Evolutionary conservation across 2,329 filamentous ascomycete species (phyloP).

Genomic region (Sporothrix euskadiensis): DNA sequence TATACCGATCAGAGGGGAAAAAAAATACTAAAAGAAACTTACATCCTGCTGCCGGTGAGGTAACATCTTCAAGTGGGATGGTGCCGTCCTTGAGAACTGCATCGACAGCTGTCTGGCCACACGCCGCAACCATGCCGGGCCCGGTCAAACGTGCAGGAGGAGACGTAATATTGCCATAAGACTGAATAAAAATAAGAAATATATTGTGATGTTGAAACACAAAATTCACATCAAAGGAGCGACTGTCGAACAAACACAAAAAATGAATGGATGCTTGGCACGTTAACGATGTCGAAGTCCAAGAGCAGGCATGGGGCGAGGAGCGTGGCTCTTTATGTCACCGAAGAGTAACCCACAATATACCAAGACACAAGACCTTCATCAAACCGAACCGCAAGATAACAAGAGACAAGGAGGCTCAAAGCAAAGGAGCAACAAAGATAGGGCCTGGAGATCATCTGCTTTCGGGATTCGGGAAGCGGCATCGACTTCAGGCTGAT

Average conservation of each 20-base stretch:
- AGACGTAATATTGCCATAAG: constrained; percentile 46
- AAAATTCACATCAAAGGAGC: background rate
- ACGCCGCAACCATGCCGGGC: constrained; percentile 46
- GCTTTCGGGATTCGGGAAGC: constrained; percentile 5
- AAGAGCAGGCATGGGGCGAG: background rate
- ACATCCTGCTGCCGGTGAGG: constrained; percentile 36
- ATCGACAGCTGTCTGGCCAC: constrained; percentile 46
- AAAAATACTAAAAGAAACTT: too few relatives aligned
- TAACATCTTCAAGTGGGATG: constrained; percentile 41
- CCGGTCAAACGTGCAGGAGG: constrained; percentile 47
- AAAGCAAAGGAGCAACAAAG: background rate
- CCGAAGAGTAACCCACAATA: background rate
- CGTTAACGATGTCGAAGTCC: background rate
- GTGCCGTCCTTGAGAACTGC: constrained; percentile 42
- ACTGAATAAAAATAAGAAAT: background rate
- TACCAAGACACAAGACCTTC: background rate
- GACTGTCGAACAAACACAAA: constrained; percentile 2
- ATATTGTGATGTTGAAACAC: background rate
- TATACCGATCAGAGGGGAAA: too few relatives aligned
- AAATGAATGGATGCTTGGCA: background rate
- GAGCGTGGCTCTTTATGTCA: constrained; percentile 1
- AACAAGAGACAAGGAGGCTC: background rate
- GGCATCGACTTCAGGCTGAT: background rate
- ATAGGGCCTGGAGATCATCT: background rate
- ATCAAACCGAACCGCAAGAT: background rate